Evolutionary conservation across 768 basidiomycete species (phyloP), one percentile per base, ranked within the genome.

Genomic region (Mycena maculata): DNA sequence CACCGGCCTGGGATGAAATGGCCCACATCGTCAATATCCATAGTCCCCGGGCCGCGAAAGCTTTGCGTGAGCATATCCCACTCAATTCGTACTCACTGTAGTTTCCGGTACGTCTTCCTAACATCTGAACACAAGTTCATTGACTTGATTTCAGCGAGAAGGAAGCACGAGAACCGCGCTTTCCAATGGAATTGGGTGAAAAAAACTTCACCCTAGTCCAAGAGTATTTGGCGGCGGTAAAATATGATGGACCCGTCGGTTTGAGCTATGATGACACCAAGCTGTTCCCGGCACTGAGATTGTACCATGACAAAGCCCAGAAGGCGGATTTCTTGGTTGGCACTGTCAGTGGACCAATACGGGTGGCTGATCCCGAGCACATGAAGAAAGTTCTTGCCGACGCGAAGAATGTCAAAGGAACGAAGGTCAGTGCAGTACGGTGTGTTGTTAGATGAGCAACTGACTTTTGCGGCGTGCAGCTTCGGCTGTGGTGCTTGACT

Each of bases 251-350:
- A 0, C 81, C 77, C 0, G 53, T 79, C 23, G 76, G 63, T 0
- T 61, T 82, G 0, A 71, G 71, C 36, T 78, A 74, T 30, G 81
- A 83, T 55, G 81, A 83, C 60, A 82, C 81, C 4, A 80, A 82
- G 60, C 71, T 82, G 1, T 62, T 71, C 13, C 28, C 73, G 0
- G 50, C 70, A 1, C 63, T 77, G 4, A 67, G 71, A 0, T 52
- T 75, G 2, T 78, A 72, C 60, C 77, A 54, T 13, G 78, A 80
- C 64, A 9, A 23, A 0, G 50, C 66, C 2, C 25, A 67, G 1
- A 53, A 76, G 7, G 22, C 31, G 2, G 70, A 69, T 50, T 78
- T 66, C 52, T 48, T 81, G 13, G 55, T 79, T 38, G 78, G 81
- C 0, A 65, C 42, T 18, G 47, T 60, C 1, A 71, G 59, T 1